phyloP scores from a whole-genome alignment of 768 basidiomycete genomes.

The Mrakia frigida region DNA sequence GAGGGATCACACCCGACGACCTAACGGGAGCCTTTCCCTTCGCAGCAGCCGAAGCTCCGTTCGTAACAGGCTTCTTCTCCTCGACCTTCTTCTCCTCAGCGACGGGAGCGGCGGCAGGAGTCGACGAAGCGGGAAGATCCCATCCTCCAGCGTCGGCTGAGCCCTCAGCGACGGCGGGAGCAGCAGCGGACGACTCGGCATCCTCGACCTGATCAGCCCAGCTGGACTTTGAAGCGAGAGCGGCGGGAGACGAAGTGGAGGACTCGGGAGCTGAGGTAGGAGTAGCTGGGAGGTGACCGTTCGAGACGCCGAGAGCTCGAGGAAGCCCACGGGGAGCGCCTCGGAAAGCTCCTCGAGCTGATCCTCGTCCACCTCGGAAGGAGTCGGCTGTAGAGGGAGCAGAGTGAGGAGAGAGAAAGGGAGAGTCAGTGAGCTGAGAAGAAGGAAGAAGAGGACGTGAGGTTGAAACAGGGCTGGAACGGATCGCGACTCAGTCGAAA shows the following conservation, averaged over 20 bases:
- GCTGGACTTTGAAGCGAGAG: neutral
- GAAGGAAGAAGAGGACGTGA: neutral
- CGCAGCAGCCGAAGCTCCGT: conserved; percentile 22
- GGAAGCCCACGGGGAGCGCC: conserved; percentile 41
- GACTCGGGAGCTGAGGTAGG: conserved; percentile 13
- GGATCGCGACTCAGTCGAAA: too few relatives aligned
- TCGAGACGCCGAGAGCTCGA: conserved; percentile 34
- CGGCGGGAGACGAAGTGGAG: neutral
- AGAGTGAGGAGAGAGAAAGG: neutral
- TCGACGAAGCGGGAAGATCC: conserved; percentile 19
- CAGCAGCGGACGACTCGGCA: conserved; percentile 2
- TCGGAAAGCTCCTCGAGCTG: conserved; percentile 42
- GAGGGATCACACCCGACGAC: conserved; percentile 33
- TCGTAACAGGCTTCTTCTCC: conserved; percentile 17
- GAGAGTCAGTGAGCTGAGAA: neutral
- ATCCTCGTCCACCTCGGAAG: conserved; percentile 38
- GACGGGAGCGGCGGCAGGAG: conserved; percentile 26
- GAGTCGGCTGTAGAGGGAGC: conserved; percentile 31
- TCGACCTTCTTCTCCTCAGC: conserved; percentile 21
- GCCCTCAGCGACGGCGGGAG: conserved; percentile 9
- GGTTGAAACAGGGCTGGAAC: too few relatives aligned
- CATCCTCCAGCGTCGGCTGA: conserved; percentile 27
- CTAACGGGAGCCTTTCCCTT: conserved; percentile 31
- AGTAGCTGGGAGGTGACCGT: conserved; percentile 17
- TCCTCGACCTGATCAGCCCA: conserved; percentile 17